phyloP scores from a whole-genome alignment of 495 filamentous ascomycete genomes.

The Penicillium steckii region DNA sequence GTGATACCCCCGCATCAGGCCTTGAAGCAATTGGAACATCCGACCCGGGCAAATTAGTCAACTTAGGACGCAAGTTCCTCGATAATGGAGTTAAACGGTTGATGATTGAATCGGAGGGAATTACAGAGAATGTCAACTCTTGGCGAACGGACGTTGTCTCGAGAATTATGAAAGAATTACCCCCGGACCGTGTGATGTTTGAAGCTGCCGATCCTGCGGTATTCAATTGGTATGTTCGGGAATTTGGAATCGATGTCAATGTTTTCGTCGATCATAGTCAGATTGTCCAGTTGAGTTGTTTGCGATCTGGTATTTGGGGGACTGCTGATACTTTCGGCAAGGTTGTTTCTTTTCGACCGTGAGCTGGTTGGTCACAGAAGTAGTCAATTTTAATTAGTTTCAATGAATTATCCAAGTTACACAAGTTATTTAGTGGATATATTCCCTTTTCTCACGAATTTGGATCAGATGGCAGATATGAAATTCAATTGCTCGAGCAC shows the following conservation, averaged over 20 bases:
- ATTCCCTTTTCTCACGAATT: no score
- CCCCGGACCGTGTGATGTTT: slow-evolving; percentile 58
- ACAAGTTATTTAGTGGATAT: no score
- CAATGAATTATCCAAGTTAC: no score
- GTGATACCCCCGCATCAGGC: slow-evolving; percentile 50
- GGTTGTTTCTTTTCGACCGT: slow-evolving; percentile 50
- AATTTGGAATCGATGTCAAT: slow-evolving; percentile 61
- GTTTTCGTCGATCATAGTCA: slow-evolving; percentile 61
- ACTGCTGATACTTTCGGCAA: slow-evolving; percentile 58
- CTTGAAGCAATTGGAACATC: slow-evolving; percentile 52
- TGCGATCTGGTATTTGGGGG: slow-evolving; percentile 57
- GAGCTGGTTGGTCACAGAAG: no score
- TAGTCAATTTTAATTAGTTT: no score
- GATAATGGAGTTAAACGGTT: slow-evolving; percentile 55
- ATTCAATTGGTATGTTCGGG: slow-evolving; percentile 59
- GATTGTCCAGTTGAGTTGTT: slow-evolving; percentile 55
- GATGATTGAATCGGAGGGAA: slow-evolving; percentile 64
- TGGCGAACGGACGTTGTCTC: slow-evolving; percentile 60
- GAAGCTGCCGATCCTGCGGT: slow-evolving; percentile 59
- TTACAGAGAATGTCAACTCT: slow-evolving; percentile 56
- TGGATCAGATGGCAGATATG: no score
- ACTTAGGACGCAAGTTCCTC: slow-evolving; percentile 51
- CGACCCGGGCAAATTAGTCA: slow-evolving; percentile 51
- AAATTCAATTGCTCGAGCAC: not conserved
- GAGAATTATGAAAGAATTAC: slow-evolving; percentile 53